Base-by-base conservation (phyloP, 1,284 basidiomycete species). In the Fistulinella cinereoalba region DNA sequence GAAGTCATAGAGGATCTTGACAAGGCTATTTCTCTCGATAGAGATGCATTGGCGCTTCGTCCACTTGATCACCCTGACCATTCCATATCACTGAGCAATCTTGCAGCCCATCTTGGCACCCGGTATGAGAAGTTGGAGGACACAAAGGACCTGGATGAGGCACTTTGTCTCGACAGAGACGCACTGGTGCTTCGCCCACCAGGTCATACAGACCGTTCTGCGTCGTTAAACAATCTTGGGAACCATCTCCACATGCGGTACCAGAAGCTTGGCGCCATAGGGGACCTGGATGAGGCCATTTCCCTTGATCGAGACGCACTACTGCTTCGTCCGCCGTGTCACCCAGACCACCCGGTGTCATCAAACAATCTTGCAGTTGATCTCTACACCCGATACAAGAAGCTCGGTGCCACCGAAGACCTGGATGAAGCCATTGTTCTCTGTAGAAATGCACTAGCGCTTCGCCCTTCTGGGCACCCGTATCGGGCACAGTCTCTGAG, bases 261-360 rank as follows among this genome's bases (percentile, higher is more conserved):
- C 21, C 13, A 15, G 10, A 16, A 39, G 8, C 8, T 40, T 3
- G 47, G 42, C 4, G 10, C 2, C 8, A 29, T 36, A 15, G 6
- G n/a, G 9, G 22, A 50, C 19, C 41, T 46, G 6, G 27, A 46
- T 3, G 48, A 50, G 27, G 44, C 48, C 4, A 37, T 48, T 27
- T 39, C 18, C 13, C 3, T 15, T 13, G 24, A 39, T 25, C 27
- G 16, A 19, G 25, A 27, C 11, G 37, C 21, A 19, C 18, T 39
- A 19, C 16, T 27, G 21, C 28, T 25, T 19, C 33, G 33, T 28
- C 10, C n/a, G n/a, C 32, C 34, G 32, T 16, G 15, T 8, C 21
- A 41, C 9, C 34, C 45, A 18, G 18, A 18, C 19, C 23, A 15
- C n/a, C 9, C 37, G 8, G 1, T 23, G 4, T 37, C 37, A 10